Evolutionary conservation across 139 green algal species (phyloP), one percentile per base, ranked within the genome.

Genomic region (Chlorella vulgaris): DNA sequence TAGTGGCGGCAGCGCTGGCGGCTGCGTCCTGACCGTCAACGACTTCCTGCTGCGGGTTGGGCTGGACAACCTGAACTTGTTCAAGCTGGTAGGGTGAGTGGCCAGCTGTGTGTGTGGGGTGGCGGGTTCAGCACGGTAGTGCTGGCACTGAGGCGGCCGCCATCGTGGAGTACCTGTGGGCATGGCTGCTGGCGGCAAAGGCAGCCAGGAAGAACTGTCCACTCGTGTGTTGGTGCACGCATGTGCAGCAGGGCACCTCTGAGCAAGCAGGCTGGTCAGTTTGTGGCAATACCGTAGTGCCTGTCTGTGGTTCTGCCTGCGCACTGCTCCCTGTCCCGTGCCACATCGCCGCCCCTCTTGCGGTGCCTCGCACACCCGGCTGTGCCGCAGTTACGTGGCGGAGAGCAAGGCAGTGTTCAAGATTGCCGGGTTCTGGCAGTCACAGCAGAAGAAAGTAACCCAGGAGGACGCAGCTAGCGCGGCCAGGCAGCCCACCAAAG

Each of bases 61-160:
- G 22, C 81, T 98, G 39, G 96, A 99, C 83, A 91, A 95, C 68
- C 50, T 99, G 53, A 99, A 99, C 88, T 81, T 99, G 33, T 97
- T 98, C 84, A 83, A 90, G 42, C 87, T 99, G 35, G 75, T 93
- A 39, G 69, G 81, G 62, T 94, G 58, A 43, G 55, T 39, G 22
- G 33, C 15, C n/a, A n/a, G n/a, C 1, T 7, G 74, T 8, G 13
- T 55, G 5, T 40, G 38, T 5, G 36, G 40, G 33, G 19, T 53
- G 38, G 66, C 36, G 19, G 50, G 36, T 21, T 71, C 31, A n/a
- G 65, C 24, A 29, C 7, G 21, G 21, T 31, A 15, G 13, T 58
- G 47, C 47, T 58, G 47, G 47, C 47, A 58, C 10, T 15, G 15
- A 58, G 10, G 47, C 15, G 10, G 47, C 47, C 47, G 10, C 47